Conservation (phyloP, 257 asterid species). For the Przewalskia tangutica region DNA sequence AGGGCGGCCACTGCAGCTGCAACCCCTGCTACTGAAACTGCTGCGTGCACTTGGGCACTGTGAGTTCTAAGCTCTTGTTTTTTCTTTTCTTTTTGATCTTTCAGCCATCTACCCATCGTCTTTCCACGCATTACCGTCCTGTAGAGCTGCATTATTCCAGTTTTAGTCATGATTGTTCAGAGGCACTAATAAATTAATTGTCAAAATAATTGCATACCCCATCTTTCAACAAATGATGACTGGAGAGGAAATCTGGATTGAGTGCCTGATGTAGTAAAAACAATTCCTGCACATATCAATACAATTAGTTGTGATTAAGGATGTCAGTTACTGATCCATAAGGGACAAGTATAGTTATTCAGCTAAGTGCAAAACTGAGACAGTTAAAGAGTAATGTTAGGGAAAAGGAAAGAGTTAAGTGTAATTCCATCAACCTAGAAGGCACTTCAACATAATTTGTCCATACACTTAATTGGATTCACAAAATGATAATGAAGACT, state of each 20-base stretch:
- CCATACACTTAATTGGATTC: not conserved
- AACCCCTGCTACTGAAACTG: slow-evolving; percentile 76
- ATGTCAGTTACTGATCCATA: not conserved
- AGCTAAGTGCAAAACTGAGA: not conserved
- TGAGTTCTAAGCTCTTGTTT: slow-evolving; percentile 76
- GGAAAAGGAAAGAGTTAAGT: not conserved
- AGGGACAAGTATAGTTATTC: not conserved
- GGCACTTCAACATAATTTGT: not conserved
- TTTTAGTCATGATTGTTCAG: not conserved
- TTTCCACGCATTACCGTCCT: slow-evolving; percentile 48
- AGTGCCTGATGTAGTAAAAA: slow-evolving; percentile 59
- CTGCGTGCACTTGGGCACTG: slow-evolving; percentile 76
- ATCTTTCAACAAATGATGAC: slow-evolving; percentile 43
- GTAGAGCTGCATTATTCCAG: slow-evolving; percentile 29
- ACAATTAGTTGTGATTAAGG: not conserved
- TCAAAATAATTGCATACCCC: slow-evolving; percentile 36
- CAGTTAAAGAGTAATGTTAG: not conserved
- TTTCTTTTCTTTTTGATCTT: slow-evolving; percentile 74
- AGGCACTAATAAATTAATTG: not conserved
- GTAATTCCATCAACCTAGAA: not conserved
- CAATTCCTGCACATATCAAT: slow-evolving; percentile 39
- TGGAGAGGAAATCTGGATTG: slow-evolving; percentile 46
- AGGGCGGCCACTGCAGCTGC: slow-evolving; percentile 89
- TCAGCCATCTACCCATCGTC: slow-evolving; percentile 61
- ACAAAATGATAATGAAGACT: not conserved